Evolutionary conservation across 345 rosid genomes (phyloP).

Genomic region (Camelina neglecta): DNA sequence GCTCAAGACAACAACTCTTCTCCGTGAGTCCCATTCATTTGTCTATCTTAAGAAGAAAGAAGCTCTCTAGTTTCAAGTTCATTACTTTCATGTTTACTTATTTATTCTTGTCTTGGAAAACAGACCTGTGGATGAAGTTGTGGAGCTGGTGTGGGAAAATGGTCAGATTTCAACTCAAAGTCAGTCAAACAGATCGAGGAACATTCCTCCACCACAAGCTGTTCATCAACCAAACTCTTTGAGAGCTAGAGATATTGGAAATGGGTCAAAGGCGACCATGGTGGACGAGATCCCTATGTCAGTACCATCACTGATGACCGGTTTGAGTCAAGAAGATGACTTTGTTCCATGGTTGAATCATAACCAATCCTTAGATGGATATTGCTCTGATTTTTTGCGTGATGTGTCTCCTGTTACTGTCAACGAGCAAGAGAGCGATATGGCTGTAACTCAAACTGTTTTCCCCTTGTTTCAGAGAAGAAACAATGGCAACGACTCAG

Average conservation of each 20-base stretch:
- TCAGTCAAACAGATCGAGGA: constrained; percentile 61
- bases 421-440: constrained; percentile 46
- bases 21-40: constrained; percentile 55
- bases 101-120: background rate
- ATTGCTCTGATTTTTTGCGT: constrained; percentile 60
- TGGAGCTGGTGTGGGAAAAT: constrained; percentile 81
- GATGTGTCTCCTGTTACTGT: constrained; percentile 65
- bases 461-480: constrained; percentile 48
- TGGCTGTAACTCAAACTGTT: constrained; percentile 37
- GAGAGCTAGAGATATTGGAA: constrained; percentile 48
- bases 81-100: background rate
- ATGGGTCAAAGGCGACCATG: constrained; percentile 42
- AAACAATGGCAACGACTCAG: constrained; percentile 42
- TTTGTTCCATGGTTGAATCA: constrained; percentile 71
- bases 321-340: constrained; percentile 68
- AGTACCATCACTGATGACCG: constrained; percentile 53
- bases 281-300: constrained; percentile 58
- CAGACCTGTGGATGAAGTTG: constrained; percentile 72
- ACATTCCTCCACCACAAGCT: constrained; percentile 34
- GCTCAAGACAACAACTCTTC: constrained; percentile 54
- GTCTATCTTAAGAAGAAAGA: constrained; percentile 8
- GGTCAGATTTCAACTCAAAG: constrained; percentile 70
- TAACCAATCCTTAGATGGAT: constrained; percentile 55
- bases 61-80: background rate
- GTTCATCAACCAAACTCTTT: constrained; percentile 40